Evolutionary conservation across 169 alveolate species (phyloP).

Genomic region (Cystoisospora suis): DNA sequence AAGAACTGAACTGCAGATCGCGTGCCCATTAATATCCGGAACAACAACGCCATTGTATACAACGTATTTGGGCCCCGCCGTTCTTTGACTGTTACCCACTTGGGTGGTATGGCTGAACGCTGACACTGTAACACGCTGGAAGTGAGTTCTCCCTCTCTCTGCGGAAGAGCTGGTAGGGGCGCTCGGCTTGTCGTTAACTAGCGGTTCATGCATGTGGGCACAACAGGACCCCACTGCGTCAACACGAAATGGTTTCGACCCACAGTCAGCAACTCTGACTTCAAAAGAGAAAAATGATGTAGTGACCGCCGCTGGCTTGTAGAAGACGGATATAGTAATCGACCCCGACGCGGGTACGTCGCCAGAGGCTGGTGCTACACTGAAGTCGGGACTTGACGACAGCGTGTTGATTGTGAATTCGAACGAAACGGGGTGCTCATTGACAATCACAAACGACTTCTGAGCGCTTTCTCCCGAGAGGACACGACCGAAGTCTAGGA

Average conservation of each 20-base stretch:
- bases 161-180: neutral
- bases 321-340: neutral
- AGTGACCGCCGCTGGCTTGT: neutral
- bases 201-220: no score
- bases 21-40: neutral
- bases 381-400: neutral
- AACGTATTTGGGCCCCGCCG: neutral
- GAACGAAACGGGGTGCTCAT: conserved; percentile 21
- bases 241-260: conserved; percentile 4
- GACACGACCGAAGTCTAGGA: neutral
- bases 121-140: neutral
- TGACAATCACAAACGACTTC: neutral
- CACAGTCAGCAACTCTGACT: neutral
- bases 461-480: neutral
- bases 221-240: conserved; percentile 28
- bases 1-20: neutral
- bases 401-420: neutral
- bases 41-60: conserved; percentile 1
- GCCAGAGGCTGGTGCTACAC: neutral
- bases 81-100: neutral
- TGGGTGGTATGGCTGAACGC: neutral
- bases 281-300: neutral
- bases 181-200: no score
- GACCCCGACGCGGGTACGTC: conserved; percentile 13
- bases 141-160: neutral